These are phyloP conservation scores for Diospyros kaki DNA, from an alignment of 148 eudicot species.

Conservation along the genomic window DNA sequence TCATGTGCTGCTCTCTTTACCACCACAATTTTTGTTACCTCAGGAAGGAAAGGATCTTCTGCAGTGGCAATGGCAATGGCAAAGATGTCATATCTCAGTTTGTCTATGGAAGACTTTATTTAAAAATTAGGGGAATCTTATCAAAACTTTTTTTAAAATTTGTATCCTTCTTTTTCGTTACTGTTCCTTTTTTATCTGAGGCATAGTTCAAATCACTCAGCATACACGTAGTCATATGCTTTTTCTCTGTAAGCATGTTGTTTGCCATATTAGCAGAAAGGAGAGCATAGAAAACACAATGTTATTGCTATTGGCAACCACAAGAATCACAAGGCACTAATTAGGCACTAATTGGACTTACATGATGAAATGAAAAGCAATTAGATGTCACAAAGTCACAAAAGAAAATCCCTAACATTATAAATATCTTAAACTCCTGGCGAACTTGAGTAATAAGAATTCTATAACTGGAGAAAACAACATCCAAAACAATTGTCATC, in stretches of 20 bases:
- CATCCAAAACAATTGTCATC: neutral
- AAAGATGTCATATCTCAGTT: neutral
- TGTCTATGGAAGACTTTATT: neutral
- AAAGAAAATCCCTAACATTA: neutral
- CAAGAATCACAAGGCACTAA: neutral
- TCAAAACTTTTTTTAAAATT: neutral
- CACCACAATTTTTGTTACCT: neutral
- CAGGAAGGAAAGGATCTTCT: neutral
- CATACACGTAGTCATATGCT: neutral
- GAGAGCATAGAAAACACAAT: neutral
- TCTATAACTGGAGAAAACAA: neutral
- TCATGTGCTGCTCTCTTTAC: neutral
- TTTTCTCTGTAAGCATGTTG: neutral
- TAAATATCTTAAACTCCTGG: neutral
- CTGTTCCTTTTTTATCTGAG: neutral
- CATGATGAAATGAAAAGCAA: neutral
- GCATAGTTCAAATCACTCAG: neutral
- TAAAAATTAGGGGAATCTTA: neutral
- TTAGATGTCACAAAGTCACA: neutral
- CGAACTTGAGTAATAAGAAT: neutral
- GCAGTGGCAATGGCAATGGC: neutral
- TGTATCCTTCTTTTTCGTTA: no score
- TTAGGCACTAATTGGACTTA: neutral
- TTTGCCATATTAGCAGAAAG: neutral
- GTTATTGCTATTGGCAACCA: neutral